Conservation (phyloP, 2,329 filamentous ascomycete species). For the Gyromitra esculenta region DNA sequence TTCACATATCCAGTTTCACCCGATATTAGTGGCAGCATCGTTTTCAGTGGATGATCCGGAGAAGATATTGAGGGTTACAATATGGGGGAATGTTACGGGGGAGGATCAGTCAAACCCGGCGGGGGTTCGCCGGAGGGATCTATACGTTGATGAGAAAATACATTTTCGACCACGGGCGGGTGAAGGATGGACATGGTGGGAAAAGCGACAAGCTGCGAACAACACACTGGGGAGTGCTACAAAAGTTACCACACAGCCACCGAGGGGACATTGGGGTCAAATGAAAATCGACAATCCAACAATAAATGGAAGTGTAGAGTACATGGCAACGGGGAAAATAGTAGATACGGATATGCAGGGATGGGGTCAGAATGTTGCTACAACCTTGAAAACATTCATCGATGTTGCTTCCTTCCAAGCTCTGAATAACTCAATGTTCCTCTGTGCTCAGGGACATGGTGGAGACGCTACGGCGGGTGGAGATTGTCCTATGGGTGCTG, state of each 20-base stretch:
- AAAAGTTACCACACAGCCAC: conserved; percentile 21
- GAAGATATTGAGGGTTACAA: conserved; percentile 77
- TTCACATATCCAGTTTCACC: conserved; percentile 79
- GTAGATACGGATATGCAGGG: conserved; percentile 12
- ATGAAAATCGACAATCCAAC: conserved; percentile 43
- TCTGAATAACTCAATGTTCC: conserved; percentile 45
- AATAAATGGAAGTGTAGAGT: conserved; percentile 37
- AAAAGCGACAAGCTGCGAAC: conserved; percentile 30
- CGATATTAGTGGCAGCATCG: conserved; percentile 75
- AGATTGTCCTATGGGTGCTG: conserved; percentile 48
- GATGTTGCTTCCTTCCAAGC: conserved; percentile 14
- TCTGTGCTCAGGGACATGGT: conserved; percentile 37
- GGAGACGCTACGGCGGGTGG: conserved; percentile 10
- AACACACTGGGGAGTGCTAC: neutral
- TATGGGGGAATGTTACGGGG: conserved; percentile 94
- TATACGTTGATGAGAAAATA: conserved; percentile 73
- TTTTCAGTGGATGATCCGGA: conserved; percentile 72
- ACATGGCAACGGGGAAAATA: conserved; percentile 37
- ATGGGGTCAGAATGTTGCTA: conserved; percentile 72
- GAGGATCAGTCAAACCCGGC: conserved; percentile 71
- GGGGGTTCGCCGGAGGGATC: conserved; percentile 67
- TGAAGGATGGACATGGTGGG: conserved; percentile 62
- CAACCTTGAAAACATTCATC: conserved; percentile 69
- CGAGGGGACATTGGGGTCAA: conserved; percentile 34
- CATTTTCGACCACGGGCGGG: conserved; percentile 69